These are phyloP conservation scores for Neurospora sp. DNA, from an alignment of 495 filamentous ascomycete species.

Conservation along the genomic window DNA sequence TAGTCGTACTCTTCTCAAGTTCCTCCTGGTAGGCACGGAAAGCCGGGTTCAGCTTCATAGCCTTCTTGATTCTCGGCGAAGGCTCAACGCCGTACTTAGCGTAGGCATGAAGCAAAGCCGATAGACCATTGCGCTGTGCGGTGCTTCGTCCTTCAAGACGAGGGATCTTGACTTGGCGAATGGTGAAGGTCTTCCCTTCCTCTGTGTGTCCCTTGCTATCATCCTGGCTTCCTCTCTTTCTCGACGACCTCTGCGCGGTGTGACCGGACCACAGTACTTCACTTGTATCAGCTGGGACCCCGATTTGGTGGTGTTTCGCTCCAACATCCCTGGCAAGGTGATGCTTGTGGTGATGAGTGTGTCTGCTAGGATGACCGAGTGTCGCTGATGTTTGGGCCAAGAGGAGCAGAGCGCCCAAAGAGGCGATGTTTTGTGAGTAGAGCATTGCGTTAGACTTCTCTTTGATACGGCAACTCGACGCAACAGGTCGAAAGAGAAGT, in stretches of 20 bases:
- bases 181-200: slow-evolving; percentile 28
- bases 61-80: slow-evolving; percentile 13
- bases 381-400: background rate
- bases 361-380: background rate
- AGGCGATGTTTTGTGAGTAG: background rate
- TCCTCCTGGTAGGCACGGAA: background rate
- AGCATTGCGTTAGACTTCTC: background rate
- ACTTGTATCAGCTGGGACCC: background rate
- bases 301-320: background rate
- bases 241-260: background rate
- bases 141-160: slow-evolving; percentile 14
- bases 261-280: background rate
- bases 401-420: background rate
- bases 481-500: background rate
- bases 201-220: background rate
- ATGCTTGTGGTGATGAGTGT: background rate
- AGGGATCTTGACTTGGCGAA: slow-evolving; percentile 40
- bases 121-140: slow-evolving; percentile 26
- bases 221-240: background rate
- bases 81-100: slow-evolving; percentile 41
- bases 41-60: slow-evolving; percentile 14
- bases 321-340: background rate
- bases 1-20: background rate
- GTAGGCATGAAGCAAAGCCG: slow-evolving; percentile 44
- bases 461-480: background rate